phyloP scores from a whole-genome alignment of 208 protist species.

The Trypanosoma congolense region DNA sequence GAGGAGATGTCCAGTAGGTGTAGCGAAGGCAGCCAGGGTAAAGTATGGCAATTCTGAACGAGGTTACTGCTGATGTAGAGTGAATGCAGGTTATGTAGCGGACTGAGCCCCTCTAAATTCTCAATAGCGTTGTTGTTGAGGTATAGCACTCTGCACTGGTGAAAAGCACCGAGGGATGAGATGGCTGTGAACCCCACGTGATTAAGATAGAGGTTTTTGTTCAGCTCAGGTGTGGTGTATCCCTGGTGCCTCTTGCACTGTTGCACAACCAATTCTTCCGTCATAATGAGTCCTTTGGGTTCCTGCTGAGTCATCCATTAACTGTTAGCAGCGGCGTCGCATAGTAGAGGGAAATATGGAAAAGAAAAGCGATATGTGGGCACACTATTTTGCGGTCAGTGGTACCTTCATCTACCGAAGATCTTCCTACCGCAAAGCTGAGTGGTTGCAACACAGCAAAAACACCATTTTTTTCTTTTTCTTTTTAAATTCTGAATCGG shows the following conservation, averaged over 20 bases:
- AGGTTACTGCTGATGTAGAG: slow-evolving; percentile 89
- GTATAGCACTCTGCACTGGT: slow-evolving; percentile 82
- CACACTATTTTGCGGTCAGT: no score
- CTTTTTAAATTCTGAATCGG: no score
- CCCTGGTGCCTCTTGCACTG: slow-evolving; percentile 68
- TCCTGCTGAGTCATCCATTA: not conserved
- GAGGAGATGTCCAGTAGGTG: slow-evolving; percentile 80
- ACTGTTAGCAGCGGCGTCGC: not conserved
- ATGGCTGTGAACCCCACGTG: slow-evolving; percentile 79
- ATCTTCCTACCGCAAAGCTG: no score
- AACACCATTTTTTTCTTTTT: no score
- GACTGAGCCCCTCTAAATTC: slow-evolving; percentile 66
- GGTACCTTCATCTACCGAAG: no score
- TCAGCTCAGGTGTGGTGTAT: slow-evolving; percentile 88
- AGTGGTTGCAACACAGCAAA: no score
- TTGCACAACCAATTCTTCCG: slow-evolving; percentile 41
- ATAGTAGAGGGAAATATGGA: not conserved
- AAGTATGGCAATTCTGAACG: slow-evolving; percentile 48
- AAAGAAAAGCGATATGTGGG: no score
- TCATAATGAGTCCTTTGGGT: slow-evolving; percentile 29
- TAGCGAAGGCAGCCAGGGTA: slow-evolving; percentile 63
- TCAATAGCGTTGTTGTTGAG: slow-evolving; percentile 88
- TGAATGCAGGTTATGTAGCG: slow-evolving; percentile 47
- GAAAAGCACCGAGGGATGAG: slow-evolving; percentile 63
- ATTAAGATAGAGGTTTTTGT: slow-evolving; percentile 92